Percentiles rank a stretch among this genome's conserved stretches.
These are phyloP conservation scores for Hamamelis virginiana DNA, from an alignment of 164 flowering plant species.

Conservation along the genomic window DNA sequence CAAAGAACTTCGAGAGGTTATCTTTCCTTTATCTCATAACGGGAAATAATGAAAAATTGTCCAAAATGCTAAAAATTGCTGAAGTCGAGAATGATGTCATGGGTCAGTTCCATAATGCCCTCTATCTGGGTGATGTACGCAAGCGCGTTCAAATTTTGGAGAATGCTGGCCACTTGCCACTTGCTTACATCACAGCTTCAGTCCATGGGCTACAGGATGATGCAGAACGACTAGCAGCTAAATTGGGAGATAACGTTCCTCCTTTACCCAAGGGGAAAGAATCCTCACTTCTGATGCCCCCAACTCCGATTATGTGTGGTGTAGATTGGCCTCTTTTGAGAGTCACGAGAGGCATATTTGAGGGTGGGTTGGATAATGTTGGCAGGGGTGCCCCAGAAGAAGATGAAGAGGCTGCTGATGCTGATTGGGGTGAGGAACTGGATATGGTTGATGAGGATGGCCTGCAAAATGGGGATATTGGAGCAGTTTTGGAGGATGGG, in stretches of 20 bases:
- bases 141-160: constrained; percentile 85
- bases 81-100: constrained; percentile 88
- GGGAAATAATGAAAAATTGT: constrained; percentile 76
- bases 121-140: constrained; percentile 79
- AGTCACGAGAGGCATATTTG: constrained; percentile 83
- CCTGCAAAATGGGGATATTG: constrained; percentile 60
- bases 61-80: constrained; percentile 89
- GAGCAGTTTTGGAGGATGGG: constrained; percentile 48
- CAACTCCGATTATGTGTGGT: constrained; percentile 63
- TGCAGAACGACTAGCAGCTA: constrained; percentile 61
- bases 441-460: constrained; percentile 63
- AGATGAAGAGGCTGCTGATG: constrained; percentile 63
- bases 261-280: constrained; percentile 45
- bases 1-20: constrained; percentile 84
- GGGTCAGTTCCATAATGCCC: constrained; percentile 93
- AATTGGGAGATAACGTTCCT: constrained; percentile 75
- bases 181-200: constrained; percentile 80
- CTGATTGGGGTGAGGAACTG: constrained; percentile 83
- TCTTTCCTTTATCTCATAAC: constrained; percentile 86
- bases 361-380: constrained; percentile 66
- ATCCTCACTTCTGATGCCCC: constrained; percentile 75
- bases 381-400: constrained; percentile 50
- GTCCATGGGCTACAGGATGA: constrained; percentile 74
- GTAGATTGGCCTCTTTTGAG: constrained; percentile 79
- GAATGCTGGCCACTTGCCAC: constrained; percentile 82